Base-by-base conservation (phyloP, 1,284 basidiomycete genomes). In the Ustanciosporium gigantosporum region DNA sequence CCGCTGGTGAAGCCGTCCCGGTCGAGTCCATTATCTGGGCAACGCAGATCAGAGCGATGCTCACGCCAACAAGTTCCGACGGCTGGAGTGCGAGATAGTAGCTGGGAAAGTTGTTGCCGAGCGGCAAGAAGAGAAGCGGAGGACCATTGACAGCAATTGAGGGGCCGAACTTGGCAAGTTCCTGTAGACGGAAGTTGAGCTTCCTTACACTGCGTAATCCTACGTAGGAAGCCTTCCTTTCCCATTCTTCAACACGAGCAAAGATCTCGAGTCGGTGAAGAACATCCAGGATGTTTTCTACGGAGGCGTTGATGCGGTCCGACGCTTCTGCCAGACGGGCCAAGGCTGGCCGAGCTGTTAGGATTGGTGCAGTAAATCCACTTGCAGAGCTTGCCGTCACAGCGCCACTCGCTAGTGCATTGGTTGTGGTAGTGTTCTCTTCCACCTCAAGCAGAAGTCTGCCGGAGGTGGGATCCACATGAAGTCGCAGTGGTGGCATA, bases 161-260 rank as follows among this genome's bases (percentile, higher is more conserved):
- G 8, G 65, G 46, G 3, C 56, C 59, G 17, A 72, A 55, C 38
- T 70, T 65, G 48, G 45, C 44, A 36, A 68, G 46, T 21, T 72
- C 70, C 14, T 46, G 49, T 21, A 48, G 40, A 2, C 81, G 74
- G 66, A 90, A 84, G 68, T 88, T 87, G 25, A 88, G 84, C n/a
- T 81, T 78, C 19, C 84, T 83, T 76, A 84, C 88, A 41, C 82
- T 83, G 67, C 85, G 85, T 22, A 91, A 74, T 5, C 74, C 77
- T 1, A 74, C 42, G 27, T 70, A 65, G 9, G 46, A 53, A 3
- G 68, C 70, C 46, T 66, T 74, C 17, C 62, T 41, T 48, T 76
- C 74, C 51, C 75, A 52, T 16, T 73, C 69, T 31, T 70, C 67
- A 14, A 66, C 47, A 15, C 75, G 56, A 5, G 60, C 64, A 36